phyloP scores from a whole-genome alignment of 1,284 basidiomycete genomes.

The Cryptococcus sp. region DNA sequence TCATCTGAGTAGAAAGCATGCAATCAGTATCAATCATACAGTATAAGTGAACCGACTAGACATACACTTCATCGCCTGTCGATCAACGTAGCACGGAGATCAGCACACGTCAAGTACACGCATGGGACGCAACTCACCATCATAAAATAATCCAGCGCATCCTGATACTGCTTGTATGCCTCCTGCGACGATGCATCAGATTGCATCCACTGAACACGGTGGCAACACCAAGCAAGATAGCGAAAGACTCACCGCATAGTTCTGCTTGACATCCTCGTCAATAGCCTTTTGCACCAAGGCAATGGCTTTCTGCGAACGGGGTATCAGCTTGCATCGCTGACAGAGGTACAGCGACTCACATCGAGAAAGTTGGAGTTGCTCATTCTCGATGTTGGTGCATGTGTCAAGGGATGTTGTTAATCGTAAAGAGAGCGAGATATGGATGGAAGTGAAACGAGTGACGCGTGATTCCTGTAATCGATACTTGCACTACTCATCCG shows the following conservation, averaged over 20 bases:
- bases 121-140: constrained; percentile 58
- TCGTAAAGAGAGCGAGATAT: neutral
- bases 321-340: neutral
- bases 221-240: neutral
- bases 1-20: constrained; percentile 65
- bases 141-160: constrained; percentile 98
- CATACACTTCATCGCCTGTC: constrained; percentile 63
- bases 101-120: too few relatives aligned
- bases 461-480: neutral
- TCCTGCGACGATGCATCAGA: constrained; percentile 56
- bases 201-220: neutral
- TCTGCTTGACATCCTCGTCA: constrained; percentile 90
- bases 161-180: constrained; percentile 92
- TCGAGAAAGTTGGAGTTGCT: constrained; percentile 59
- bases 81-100: neutral
- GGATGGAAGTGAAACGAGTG: neutral
- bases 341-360: constrained; percentile 43
- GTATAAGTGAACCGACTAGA: constrained; percentile 7
- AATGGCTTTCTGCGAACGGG: constrained; percentile 73
- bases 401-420: neutral
- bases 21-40: too few relatives aligned
- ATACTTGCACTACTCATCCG: neutral
- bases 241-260: constrained; percentile 62
- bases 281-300: constrained; percentile 94
- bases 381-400: constrained; percentile 30